Evolutionary conservation across 441 rosid genomes (phyloP).

Genomic region (Euphorbia celastroides): DNA sequence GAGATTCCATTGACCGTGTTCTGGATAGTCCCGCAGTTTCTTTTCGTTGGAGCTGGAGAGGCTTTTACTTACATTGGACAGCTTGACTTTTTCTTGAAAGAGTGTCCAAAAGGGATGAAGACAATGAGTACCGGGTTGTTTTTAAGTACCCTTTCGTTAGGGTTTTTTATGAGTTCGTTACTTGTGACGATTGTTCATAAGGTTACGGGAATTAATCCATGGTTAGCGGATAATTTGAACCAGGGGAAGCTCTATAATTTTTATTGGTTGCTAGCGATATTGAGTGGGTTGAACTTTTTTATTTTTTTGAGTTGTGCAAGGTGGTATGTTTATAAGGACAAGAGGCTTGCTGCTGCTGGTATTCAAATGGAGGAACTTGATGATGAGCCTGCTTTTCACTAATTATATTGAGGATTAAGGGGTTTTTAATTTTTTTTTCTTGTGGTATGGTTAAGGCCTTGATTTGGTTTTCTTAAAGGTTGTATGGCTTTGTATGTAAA

Average conservation of each 20-base stretch:
- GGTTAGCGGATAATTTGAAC: slow-evolving; percentile 80
- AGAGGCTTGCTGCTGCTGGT: slow-evolving; percentile 61
- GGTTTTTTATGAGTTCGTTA: slow-evolving; percentile 71
- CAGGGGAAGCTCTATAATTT: slow-evolving; percentile 65
- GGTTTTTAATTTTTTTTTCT: background rate
- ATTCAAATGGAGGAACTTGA: slow-evolving; percentile 61
- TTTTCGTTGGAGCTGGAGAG: slow-evolving; percentile 77
- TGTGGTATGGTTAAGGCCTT: background rate
- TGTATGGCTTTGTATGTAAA: background rate
- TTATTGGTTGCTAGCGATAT: slow-evolving; percentile 69
- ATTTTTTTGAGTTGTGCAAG: slow-evolving; percentile 50
- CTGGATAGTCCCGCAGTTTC: slow-evolving; percentile 73
- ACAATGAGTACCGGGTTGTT: slow-evolving; percentile 89
- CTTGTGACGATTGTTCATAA: slow-evolving; percentile 67
- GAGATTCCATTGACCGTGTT: slow-evolving; percentile 62
- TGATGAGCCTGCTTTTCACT: slow-evolving; percentile 35
- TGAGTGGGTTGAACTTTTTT: slow-evolving; percentile 52
- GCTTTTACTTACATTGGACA: slow-evolving; percentile 81
- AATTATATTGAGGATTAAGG: background rate
- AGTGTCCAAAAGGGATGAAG: slow-evolving; percentile 95
- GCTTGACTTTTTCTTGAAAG: slow-evolving; percentile 80
- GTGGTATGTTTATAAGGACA: slow-evolving; percentile 86
- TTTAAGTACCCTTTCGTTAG: slow-evolving; percentile 74
- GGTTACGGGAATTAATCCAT: slow-evolving; percentile 45
- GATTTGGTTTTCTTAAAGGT: slow-evolving; percentile 6